Conservation (phyloP, 2,329 filamentous ascomycete genomes). For the Neofusicoccum sp. region DNA sequence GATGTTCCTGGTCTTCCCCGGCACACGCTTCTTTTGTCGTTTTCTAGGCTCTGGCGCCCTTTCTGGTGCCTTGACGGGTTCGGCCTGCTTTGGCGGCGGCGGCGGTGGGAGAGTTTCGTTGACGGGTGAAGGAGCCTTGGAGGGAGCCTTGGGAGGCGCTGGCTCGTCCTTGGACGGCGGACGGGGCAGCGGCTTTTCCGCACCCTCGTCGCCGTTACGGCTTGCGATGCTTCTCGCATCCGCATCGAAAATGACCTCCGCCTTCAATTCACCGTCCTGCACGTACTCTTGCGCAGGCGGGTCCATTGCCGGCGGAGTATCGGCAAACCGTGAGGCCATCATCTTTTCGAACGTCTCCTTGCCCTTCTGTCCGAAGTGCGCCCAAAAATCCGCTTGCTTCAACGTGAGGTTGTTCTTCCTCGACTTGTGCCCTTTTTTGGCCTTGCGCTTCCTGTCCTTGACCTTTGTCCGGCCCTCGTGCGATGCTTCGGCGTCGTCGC, state of each 20-base stretch:
- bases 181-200: not conserved
- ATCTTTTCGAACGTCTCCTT: conserved; percentile 40
- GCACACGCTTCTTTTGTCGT: conserved; percentile 40
- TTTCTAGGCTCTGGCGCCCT: not conserved
- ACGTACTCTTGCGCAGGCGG: not conserved
- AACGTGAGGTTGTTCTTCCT: conserved; percentile 47
- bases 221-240: conserved; percentile 13
- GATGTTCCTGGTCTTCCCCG: conserved; percentile 47
- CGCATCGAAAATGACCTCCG: conserved; percentile 11
- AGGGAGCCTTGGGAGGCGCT: conserved; percentile 30
- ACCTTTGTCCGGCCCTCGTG: conserved; percentile 5
- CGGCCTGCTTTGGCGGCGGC: conserved; percentile 24
- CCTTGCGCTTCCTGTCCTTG: conserved; percentile 20
- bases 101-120: conserved; percentile 22
- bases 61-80: conserved; percentile 19
- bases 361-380: conserved; percentile 39
- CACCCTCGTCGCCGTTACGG: not conserved
- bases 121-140: not conserved
- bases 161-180: conserved; percentile 18
- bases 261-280: not conserved
- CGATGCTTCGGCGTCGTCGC: conserved; percentile 20
- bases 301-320: conserved; percentile 22
- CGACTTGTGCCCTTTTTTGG: conserved; percentile 38
- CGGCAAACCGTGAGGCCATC: conserved; percentile 41
- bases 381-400: conserved; percentile 52